Base-by-base conservation (phyloP, 2,329 filamentous ascomycete species). In the Cordyceps militaris region DNA sequence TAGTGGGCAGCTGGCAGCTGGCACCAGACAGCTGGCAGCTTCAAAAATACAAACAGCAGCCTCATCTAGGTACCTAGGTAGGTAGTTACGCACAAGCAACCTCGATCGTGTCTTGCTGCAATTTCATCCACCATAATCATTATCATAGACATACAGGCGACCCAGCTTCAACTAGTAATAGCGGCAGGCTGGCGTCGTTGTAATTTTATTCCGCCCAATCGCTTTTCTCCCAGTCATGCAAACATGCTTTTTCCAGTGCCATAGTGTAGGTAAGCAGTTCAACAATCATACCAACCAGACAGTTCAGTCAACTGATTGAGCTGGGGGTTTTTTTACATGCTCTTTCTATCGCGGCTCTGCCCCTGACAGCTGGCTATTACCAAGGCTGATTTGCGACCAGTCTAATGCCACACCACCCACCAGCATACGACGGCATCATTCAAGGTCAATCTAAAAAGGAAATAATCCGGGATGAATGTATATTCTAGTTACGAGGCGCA, bases 91-190 rank as follows among this genome's bases (percentile, higher is more conserved):
- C 34, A 54, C 24, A 55, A 55, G 52, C 26, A 55, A 55, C 14
- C 51, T 19, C 30, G 24, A 30, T n/a, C 26, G 40, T 55, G 52
- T 55, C 52, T 55, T 47, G 40, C 21, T 24, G 16, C 40, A 43
- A 55, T 55, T 47, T 55, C 23, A 38, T 55, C 42, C 34, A 14
- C 50, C 40, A 30, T 42, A 23, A 14, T 9, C 49, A 44, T 53
- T 32, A 44, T 53, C 50, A 36, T 43, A 55, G 42, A 55, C 52
- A 47, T 38, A 21, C 52, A 55, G 19, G 23, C 23, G 28, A 28
- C 19, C 6, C 42, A 26, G 7, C 21, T 46, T 34, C 51, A 10
- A 43, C 9, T 36, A 34, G 26, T 13, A 19, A 7, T 38, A 46
- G 23, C 38, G 21, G 7, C 34, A 28, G 16, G 24, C 38, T 42